These are phyloP conservation scores for Plantago coronopus DNA, from an alignment of 305 asterid species.

Conservation along the genomic window DNA sequence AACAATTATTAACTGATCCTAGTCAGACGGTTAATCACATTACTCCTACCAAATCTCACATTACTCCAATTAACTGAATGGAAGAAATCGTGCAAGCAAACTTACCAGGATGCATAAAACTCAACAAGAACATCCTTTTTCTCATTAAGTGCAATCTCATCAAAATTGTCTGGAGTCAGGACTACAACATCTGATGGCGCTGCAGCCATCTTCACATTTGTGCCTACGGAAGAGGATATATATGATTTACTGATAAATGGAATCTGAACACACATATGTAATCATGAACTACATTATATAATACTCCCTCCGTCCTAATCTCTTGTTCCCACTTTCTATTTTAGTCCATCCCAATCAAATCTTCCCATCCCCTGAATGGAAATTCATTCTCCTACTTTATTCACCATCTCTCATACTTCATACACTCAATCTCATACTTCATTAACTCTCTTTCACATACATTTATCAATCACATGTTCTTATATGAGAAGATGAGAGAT, in stretches of 20 bases:
- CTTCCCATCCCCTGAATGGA: too few relatives aligned
- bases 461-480: too few relatives aligned
- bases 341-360: too few relatives aligned
- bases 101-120: conserved; percentile 95
- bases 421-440: too few relatives aligned
- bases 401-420: too few relatives aligned
- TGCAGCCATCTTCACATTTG: conserved; percentile 80
- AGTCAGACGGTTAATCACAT: background rate
- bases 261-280: too few relatives aligned
- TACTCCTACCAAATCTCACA: background rate
- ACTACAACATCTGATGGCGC: conserved; percentile 74
- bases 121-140: conserved; percentile 78
- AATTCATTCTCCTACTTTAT: too few relatives aligned
- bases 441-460: too few relatives aligned
- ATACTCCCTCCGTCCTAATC: too few relatives aligned
- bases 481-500: too few relatives aligned
- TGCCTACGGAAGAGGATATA: conserved; percentile 40
- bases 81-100: background rate
- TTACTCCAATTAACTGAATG: background rate
- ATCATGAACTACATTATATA: background rate
- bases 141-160: conserved; percentile 73
- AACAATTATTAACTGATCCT: background rate
- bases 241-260: background rate
- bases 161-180: conserved; percentile 58
- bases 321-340: too few relatives aligned